A percentile compares a stretch with the other conserved stretches of the same genome.
Conservation (phyloP, 208 protist species). For the Leishmania major region DNA sequence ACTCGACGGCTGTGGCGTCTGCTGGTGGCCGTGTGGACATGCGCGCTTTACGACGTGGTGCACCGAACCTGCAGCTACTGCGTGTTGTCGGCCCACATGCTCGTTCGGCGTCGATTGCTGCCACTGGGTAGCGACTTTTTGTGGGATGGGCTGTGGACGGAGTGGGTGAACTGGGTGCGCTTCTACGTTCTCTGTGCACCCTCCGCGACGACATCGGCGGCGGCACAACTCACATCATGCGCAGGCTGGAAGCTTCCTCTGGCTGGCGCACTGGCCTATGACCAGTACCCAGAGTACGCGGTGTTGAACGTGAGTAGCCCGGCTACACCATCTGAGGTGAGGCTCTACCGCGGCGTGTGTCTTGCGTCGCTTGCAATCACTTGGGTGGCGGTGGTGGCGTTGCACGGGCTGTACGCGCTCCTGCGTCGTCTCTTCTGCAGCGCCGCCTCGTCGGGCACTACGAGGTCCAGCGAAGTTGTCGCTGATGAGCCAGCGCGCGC, state of each 20-base stretch:
- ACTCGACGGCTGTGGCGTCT: constrained; percentile 21
- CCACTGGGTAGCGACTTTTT: constrained; percentile 34
- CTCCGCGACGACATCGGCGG: neutral
- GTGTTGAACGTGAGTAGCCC: constrained; percentile 6
- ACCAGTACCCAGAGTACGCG: constrained; percentile 27
- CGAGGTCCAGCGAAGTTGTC: neutral
- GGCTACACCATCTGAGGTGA: constrained; percentile 12
- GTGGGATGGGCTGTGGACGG: constrained; percentile 32
- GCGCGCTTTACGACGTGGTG: constrained; percentile 47
- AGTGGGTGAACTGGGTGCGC: constrained; percentile 53
- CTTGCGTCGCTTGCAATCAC: constrained; percentile 21
- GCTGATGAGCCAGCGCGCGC: neutral
- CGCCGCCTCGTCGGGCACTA: neutral
- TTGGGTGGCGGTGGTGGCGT: constrained; percentile 4
- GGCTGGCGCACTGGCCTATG: constrained; percentile 13
- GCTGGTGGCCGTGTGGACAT: constrained; percentile 35
- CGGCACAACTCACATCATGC: neutral
- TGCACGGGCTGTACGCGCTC: constrained; percentile 5
- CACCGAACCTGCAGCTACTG: constrained; percentile 48
- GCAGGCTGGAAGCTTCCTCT: constrained; percentile 25
- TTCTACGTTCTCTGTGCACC: constrained; percentile 32
- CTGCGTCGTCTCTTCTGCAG: constrained; percentile 2
- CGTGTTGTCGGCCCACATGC: constrained; percentile 44
- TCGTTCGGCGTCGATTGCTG: constrained; percentile 53
- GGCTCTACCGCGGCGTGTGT: constrained; percentile 10